Conservation (phyloP, 805 yeast species). For the Candida taoyuanica region DNA sequence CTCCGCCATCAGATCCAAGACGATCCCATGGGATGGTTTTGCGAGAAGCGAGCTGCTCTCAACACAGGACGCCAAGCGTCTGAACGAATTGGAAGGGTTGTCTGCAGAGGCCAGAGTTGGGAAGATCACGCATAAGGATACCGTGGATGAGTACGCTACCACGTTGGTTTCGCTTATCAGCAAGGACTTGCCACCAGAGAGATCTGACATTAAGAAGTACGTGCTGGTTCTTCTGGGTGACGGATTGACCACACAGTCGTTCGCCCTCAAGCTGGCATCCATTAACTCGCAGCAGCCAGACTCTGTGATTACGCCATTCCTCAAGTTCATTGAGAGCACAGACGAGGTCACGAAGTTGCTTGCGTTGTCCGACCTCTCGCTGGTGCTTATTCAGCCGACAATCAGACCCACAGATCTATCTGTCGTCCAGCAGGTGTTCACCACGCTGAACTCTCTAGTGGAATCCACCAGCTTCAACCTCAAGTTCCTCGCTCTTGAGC, state of each 20-base stretch:
- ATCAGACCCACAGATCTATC: conserved; percentile 21
- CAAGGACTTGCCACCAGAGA: conserved; percentile 46
- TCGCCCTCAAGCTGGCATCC: conserved; percentile 38
- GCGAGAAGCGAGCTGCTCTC: conserved; percentile 67
- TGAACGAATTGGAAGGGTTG: conserved; percentile 34
- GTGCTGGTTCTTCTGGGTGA: conserved; percentile 60
- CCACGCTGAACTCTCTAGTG: conserved; percentile 15
- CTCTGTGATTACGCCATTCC: conserved; percentile 36
- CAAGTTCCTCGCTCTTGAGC: conserved; percentile 61
- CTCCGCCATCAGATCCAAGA: conserved; percentile 66
- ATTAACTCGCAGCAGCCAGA: conserved; percentile 3
- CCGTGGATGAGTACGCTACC: conserved; percentile 48
- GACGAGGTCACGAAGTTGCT: conserved; percentile 58
- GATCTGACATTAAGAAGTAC: conserved; percentile 58
- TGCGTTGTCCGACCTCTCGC: conserved; percentile 48
- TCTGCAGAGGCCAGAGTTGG: conserved; percentile 32
- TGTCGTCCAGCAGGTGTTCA: conserved; percentile 16
- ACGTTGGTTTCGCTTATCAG: conserved; percentile 51
- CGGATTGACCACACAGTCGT: conserved; percentile 31
- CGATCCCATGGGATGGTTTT: conserved; percentile 90
- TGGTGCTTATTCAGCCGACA: conserved; percentile 36
- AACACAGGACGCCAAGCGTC: conserved; percentile 54
- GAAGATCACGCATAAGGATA: conserved; percentile 33
- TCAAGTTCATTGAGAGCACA: conserved; percentile 44
- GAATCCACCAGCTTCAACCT: conserved; percentile 41